These are phyloP conservation scores for Leptodermis oblonga DNA, from an alignment of 257 asterid species.

Conservation along the genomic window DNA sequence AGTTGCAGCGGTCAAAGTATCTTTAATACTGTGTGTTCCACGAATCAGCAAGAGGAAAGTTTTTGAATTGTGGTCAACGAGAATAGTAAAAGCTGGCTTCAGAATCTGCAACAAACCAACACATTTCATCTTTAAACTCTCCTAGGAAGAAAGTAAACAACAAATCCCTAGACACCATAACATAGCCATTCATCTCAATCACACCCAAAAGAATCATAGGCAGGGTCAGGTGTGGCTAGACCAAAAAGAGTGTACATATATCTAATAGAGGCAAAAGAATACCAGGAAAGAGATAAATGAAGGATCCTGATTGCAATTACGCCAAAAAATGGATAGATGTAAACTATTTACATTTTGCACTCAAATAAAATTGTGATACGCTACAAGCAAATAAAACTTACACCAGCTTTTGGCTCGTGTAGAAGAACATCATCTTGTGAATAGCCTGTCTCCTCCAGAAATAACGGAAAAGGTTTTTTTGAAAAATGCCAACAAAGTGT, in stretches of 20 bases:
- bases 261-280: no score
- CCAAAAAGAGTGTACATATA: background rate
- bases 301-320: background rate
- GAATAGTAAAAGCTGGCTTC: slow-evolving; percentile 89
- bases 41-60: slow-evolving; percentile 74
- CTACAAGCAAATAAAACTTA: slow-evolving; percentile 32
- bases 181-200: background rate
- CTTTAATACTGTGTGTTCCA: slow-evolving; percentile 97
- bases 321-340: background rate
- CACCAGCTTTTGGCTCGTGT: slow-evolving; percentile 99
- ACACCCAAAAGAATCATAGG: background rate
- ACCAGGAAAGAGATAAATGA: background rate
- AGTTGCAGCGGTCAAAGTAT: slow-evolving; percentile 94
- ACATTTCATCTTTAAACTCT: background rate
- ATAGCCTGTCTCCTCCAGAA: slow-evolving; percentile 91
- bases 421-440: slow-evolving; percentile 77
- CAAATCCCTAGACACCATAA: background rate
- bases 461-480: slow-evolving; percentile 73
- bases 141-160: background rate
- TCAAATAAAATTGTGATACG: background rate
- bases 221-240: no score
- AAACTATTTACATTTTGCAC: background rate
- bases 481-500: slow-evolving; percentile 98
- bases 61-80: slow-evolving; percentile 66
- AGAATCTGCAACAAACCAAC: slow-evolving; percentile 58